Evolutionary conservation across 345 rosid species (phyloP), one percentile per base, ranked within the genome.

Genomic region (Clarkia xantiana): DNA sequence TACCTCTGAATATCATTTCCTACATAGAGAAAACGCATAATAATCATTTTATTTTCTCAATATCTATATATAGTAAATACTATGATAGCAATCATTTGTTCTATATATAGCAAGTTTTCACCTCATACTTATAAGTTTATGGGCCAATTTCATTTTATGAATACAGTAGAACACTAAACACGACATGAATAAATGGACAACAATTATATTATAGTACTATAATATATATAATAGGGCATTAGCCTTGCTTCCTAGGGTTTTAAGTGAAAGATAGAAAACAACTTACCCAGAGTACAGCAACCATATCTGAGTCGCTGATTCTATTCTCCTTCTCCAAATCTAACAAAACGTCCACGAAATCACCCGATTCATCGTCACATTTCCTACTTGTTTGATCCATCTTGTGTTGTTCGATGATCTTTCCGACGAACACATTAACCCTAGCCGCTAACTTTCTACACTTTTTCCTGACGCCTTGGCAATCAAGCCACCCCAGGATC

Each of bases 271-370:
- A 43, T 20, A 25, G 1, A 10, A 38, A 4, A 18, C 8, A 50
- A 42, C 60, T 44, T 72, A 84, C 97, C 94, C 94, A 88, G 62
- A 88, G 63, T 53, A 88, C 81, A 62, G 94, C 89, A 45, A 78
- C 69, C 84, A 84, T 79, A 55, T 88, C 89, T 3, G 93, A 58
- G 42, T 77, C 89, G 46, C 29, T 61, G 29, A 78, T 66, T 51
- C 49, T 63, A 52, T 82, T 74, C 3, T 74, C 79, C 45, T 64
- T 65, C 56, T 79, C 75, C 71, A 79, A 48, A 45, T 73, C 71
- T 53, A 84, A 94, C 73, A 88, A 58, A 0, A 88, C 77, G 56
- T 82, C 86, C 44, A 88, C 94, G 58, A 88, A 88, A 51, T 84
- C 82, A 40, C 71, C 68, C 10, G 29, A 16, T 13, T 42, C 17